Evolutionary conservation across 176 grass and related monocot species (phyloP), one percentile per base, ranked within the genome.

Genomic region (Leersia perrieri): DNA sequence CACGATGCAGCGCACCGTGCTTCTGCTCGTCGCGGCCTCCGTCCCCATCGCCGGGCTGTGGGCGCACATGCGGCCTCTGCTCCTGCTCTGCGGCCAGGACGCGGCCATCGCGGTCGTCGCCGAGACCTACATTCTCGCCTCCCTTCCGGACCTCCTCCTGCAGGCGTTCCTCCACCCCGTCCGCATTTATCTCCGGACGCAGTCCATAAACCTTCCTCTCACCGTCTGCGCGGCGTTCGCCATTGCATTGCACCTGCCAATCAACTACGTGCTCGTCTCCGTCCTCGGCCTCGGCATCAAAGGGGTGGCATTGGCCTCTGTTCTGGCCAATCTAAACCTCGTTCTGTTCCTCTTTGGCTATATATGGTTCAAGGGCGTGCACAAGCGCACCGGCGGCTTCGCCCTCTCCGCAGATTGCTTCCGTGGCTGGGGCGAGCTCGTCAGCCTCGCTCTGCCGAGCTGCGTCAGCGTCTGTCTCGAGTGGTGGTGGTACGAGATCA

Each of bases 401-500:
- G 79, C 73, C 28, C 73, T 85, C 42, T 93, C 94, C 3, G 36
- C 76, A 1, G 83, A 97, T 4, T 80, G 91, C 91, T 91, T 97
- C 86, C 81, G 68, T 3, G 86, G 83, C 13, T 97, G 94, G 94
- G 88, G 88, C 7, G 84, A 92, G 28, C 88, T 97, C 22, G 80
- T 89, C 16, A 40, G 80, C 66, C 86, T 97, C 8, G 94, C 94
- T 0, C 53, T 97, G 57, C 94, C 94, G 13, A 97, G 94, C 75
- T 97, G 94, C 80, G n/a, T 97, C 76, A 88, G 88, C 53, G 94
- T 97, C 29, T 98, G 96, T 75, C 81, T 98, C 36, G 96, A 98
- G 79, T 98, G 96, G 96, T 98, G 96, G 96, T 98, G 92, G 92
- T 98, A 98, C 71, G 96, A 98, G 89, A 98, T 98, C 77, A 95